These are phyloP conservation scores for Theileria annulata DNA, from an alignment of 169 alveolate species.

Conservation along the genomic window DNA sequence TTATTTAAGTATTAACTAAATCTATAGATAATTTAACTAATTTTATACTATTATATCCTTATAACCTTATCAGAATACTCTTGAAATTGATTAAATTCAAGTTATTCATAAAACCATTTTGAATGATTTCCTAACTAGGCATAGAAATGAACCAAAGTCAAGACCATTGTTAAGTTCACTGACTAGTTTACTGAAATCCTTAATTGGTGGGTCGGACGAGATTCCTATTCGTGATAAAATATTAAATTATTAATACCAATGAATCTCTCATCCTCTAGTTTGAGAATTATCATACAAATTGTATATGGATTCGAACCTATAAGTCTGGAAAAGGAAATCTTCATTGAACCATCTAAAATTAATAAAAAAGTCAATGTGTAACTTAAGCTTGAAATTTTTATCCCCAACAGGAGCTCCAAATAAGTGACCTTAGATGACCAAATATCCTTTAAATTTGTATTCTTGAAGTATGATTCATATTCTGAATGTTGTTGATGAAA, in stretches of 20 bases:
- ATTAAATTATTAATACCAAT: background rate
- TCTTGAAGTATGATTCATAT: background rate
- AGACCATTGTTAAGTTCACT: slow-evolving; percentile 39
- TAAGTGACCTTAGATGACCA: slow-evolving; percentile 9
- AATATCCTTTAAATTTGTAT: background rate
- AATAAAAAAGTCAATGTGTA: background rate
- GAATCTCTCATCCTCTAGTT: slow-evolving; percentile 14
- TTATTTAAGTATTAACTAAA: no score
- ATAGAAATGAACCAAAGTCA: slow-evolving; percentile 41
- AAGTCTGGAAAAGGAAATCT: slow-evolving; percentile 22
- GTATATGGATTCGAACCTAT: slow-evolving; percentile 8
- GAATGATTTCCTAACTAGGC: slow-evolving; percentile 33
- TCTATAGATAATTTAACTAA: no score
- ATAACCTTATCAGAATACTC: background rate
- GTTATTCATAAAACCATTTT: background rate
- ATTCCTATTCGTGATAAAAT: slow-evolving; percentile 16
- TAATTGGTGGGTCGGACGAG: slow-evolving; percentile 31
- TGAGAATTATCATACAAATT: slow-evolving; percentile 2
- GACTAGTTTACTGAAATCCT: slow-evolving; percentile 13
- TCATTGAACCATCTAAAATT: slow-evolving; percentile 33
- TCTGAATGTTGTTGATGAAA: background rate
- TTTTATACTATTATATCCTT: background rate
- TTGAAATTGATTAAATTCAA: no score
- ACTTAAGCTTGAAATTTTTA: slow-evolving; percentile 10
- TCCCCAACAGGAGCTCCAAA: slow-evolving; percentile 5